Base-by-base conservation (phyloP, 2,329 filamentous ascomycete species). In the Rhinocladiella mackenziei region DNA sequence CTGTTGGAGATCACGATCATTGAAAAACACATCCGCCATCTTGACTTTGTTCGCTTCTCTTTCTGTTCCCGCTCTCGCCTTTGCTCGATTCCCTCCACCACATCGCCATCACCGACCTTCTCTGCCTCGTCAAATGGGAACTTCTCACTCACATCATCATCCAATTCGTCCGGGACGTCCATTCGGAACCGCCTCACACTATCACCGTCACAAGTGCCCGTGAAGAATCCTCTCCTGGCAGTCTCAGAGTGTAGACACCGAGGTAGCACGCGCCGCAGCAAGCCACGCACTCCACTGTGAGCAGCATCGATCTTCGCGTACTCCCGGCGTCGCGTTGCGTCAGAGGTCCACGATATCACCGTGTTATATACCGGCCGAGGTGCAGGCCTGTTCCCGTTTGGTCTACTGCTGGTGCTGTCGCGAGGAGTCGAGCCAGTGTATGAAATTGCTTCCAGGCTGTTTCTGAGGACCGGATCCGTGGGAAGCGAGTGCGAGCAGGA, bases 271-370 rank as follows among this genome's bases (percentile, higher is more conserved):
- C 62, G 61, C 0, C 66, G 60, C 62, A 67, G 67, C 5, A 71
- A 51, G 2, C 69, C 67, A 1, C 68, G 62, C 3, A 71, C 51
- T 2, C 69, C 69, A 14, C 58, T 63, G 45, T 59, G 65, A 34
- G 65, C 64, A 8, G 66, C 65, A 57, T 68, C 63, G 71, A 79
- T 66, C 75, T 80, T 57, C 79, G 78, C 62, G 43, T 72, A 72
- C 50, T 72, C 68, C 14, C 60, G 61, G 6, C 65, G 58, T 8
- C 69, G 65, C 4, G 68, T 70, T 7, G 64, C 64, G 5, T 66
- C 61, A 1, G 67, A 67, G 2, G 68, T 72, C 69, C 69, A 72
- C 48, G 71, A 67, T 31, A 71, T 70, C 5, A 70, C 63, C 4
- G 67, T 70, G 15, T 62, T 57, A 14, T 64, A 60, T 26, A 62